A percentile compares a stretch with the other conserved stretches of the same genome.
Conservation (phyloP, 2,329 filamentous ascomycete species). For the Lachnellula cervina region DNA sequence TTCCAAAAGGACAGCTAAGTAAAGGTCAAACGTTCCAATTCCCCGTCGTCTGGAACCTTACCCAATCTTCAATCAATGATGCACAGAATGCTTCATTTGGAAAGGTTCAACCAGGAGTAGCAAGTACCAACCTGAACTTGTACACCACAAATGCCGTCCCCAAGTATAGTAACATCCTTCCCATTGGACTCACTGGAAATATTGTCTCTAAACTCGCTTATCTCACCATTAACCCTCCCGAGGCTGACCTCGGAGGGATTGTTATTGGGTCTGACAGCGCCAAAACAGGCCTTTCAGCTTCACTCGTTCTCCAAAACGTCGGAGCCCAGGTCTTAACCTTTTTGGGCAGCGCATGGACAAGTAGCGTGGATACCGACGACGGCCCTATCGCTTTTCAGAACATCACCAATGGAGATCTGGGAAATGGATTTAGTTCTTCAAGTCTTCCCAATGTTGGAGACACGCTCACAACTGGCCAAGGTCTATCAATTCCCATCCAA, state of each 20-base stretch:
- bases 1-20: conserved; percentile 34
- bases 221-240: conserved; percentile 33
- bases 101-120: conserved; percentile 33
- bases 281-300: conserved; percentile 26
- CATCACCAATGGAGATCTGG: conserved; percentile 30
- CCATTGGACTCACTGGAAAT: conserved; percentile 36
- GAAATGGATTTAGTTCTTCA: conserved; percentile 31
- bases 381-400: conserved; percentile 25
- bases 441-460: conserved; percentile 30
- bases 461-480: conserved; percentile 29
- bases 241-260: conserved; percentile 38
- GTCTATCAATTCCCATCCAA: conserved; percentile 30
- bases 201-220: conserved; percentile 35
- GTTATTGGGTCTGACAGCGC: conserved; percentile 32
- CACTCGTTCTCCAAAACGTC: conserved; percentile 35
- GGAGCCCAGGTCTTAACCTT: conserved; percentile 36
- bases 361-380: conserved; percentile 17
- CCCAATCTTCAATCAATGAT: conserved; percentile 22
- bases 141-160: conserved; percentile 34
- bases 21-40: conserved; percentile 37
- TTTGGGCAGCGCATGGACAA: conserved; percentile 33
- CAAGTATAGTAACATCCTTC: conserved; percentile 35
- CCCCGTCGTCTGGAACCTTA: conserved; percentile 37
- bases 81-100: conserved; percentile 24
- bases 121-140: conserved; percentile 35